These are phyloP conservation scores for Pezicula carpinea DNA, from an alignment of 2,329 filamentous ascomycete species.

Conservation along the genomic window DNA sequence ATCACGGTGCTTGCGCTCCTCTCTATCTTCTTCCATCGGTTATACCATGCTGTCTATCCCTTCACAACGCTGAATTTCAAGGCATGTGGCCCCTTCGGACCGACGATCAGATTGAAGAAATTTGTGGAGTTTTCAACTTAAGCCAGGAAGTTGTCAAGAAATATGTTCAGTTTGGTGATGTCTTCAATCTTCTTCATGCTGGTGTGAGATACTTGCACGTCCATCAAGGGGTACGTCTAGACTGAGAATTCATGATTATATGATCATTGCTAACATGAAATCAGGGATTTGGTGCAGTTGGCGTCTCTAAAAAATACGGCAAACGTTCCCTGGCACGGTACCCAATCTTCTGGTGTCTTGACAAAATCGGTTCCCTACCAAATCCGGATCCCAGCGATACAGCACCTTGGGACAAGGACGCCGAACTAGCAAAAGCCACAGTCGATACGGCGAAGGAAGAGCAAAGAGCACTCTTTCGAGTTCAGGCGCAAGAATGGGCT, in stretches of 20 bases:
- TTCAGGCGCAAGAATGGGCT: constrained; percentile 65
- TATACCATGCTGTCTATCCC: constrained; percentile 56
- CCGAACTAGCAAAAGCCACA: constrained; percentile 34
- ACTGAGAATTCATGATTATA: constrained; percentile 42
- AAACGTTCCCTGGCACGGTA: constrained; percentile 62
- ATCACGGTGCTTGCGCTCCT: constrained; percentile 57
- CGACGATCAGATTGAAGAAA: constrained; percentile 54
- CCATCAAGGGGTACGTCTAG: constrained; percentile 57
- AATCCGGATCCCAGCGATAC: constrained; percentile 59
- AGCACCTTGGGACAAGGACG: constrained; percentile 43
- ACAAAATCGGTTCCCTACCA: constrained; percentile 64
- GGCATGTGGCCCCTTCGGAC: constrained; percentile 63
- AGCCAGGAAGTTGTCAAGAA: constrained; percentile 45
- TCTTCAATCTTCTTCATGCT: constrained; percentile 44
- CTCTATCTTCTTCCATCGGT: constrained; percentile 60
- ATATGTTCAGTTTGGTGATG: constrained; percentile 11
- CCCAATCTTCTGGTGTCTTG: constrained; percentile 61
- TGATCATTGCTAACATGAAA: no score
- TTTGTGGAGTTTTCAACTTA: constrained; percentile 60
- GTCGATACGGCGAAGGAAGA: constrained; percentile 52
- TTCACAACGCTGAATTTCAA: constrained; percentile 67
- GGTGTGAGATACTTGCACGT: constrained; percentile 60
- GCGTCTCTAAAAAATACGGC: constrained; percentile 64
- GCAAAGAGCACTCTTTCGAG: constrained; percentile 45
- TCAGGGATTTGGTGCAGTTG: constrained; percentile 60